These are phyloP conservation scores for Lipomyces orientalis DNA, from an alignment of 805 yeast genomes.

Conservation along the genomic window DNA sequence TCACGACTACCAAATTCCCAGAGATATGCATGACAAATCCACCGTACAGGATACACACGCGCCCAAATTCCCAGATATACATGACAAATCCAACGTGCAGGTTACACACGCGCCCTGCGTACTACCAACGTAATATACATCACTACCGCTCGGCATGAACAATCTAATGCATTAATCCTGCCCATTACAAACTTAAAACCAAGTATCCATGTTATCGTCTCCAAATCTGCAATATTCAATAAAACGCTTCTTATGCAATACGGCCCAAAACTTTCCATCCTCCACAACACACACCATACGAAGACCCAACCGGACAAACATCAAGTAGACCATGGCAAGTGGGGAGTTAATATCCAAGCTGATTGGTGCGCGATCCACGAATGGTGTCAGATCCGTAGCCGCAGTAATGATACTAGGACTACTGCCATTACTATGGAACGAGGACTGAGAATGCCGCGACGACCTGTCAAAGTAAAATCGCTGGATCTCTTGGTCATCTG, in stretches of 20 bases:
- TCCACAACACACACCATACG: constrained; percentile 55
- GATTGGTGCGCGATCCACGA: constrained; percentile 55
- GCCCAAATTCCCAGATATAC: too few species aligned
- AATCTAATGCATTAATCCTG: not conserved
- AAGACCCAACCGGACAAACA: constrained; percentile 60
- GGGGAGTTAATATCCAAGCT: constrained; percentile 56
- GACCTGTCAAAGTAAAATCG: constrained; percentile 34
- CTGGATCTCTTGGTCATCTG: constrained; percentile 36
- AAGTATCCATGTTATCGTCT: constrained; percentile 34
- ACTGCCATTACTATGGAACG: not conserved
- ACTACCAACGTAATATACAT: not conserved
- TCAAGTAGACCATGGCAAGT: constrained; percentile 55
- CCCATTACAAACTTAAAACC: constrained; percentile 23
- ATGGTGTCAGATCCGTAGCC: constrained; percentile 51
- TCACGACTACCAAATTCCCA: not conserved
- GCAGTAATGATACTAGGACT: constrained; percentile 26
- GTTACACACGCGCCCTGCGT: too few species aligned
- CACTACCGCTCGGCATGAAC: not conserved
- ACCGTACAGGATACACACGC: too few species aligned
- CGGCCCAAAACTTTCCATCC: constrained; percentile 57
- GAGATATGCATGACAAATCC: too few species aligned
- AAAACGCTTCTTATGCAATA: constrained; percentile 59
- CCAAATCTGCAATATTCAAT: constrained; percentile 51
- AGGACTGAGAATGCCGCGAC: constrained; percentile 14
- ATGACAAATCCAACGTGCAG: too few species aligned